phyloP scores from a whole-genome alignment of 2,329 filamentous ascomycete species.

The Xylaria sp. region DNA sequence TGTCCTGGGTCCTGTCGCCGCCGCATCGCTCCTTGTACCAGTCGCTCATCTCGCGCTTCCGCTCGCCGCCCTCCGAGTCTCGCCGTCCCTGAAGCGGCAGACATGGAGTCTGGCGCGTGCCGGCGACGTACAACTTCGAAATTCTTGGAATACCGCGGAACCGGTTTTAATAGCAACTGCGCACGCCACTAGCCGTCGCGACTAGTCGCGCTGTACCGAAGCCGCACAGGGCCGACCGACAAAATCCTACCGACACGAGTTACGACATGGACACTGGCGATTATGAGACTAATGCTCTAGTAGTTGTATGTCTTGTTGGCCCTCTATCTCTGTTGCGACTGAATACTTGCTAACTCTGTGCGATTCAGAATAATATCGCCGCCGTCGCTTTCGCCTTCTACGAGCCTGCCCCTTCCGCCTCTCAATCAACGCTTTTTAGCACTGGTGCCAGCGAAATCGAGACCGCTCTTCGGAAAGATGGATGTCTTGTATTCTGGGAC shows the following conservation, averaged over 20 bases:
- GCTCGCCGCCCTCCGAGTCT: slow-evolving; percentile 16
- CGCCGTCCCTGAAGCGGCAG: slow-evolving; percentile 36
- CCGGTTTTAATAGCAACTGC: slow-evolving; percentile 21
- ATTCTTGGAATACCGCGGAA: slow-evolving; percentile 34
- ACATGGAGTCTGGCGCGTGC: slow-evolving; percentile 49
- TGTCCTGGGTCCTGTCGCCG: slow-evolving; percentile 27
- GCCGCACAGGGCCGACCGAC: slow-evolving; percentile 36
- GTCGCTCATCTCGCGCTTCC: slow-evolving; percentile 23
- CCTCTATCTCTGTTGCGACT: slow-evolving; percentile 17
- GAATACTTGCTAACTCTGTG: slow-evolving; percentile 25
- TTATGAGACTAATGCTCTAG: slow-evolving; percentile 70
- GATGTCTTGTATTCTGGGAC: slow-evolving; percentile 65
- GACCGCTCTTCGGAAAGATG: slow-evolving; percentile 60
- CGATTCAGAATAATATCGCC: slow-evolving; percentile 64
- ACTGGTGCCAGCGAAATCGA: slow-evolving; percentile 63
- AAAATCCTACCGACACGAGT: slow-evolving; percentile 45
- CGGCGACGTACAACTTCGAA: slow-evolving; percentile 44
- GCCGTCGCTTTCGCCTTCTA: slow-evolving; percentile 66
- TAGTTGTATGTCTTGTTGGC: slow-evolving; percentile 59
- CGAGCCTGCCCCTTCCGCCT: slow-evolving; percentile 53
- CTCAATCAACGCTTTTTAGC: slow-evolving; percentile 56
- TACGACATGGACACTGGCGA: slow-evolving; percentile 71
- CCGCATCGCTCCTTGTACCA: slow-evolving; percentile 20
- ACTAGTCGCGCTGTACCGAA: slow-evolving; percentile 32
- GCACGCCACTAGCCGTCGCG: slow-evolving; percentile 37